Base-by-base conservation (phyloP, 345 rosid species). In the Aegle marmelos region DNA sequence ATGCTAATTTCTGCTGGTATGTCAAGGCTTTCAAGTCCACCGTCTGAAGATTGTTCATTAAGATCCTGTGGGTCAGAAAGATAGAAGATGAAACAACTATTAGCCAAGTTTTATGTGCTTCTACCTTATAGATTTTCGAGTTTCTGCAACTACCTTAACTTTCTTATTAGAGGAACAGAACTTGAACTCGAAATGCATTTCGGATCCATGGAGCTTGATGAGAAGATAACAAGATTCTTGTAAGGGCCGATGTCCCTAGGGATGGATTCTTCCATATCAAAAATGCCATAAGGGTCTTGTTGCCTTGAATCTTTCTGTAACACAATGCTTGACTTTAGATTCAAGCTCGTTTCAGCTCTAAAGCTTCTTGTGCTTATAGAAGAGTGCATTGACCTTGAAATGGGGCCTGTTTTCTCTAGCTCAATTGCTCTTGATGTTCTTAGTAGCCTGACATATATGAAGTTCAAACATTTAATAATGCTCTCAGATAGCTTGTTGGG, bases 221-320 rank as follows among this genome's bases (percentile, higher is more conserved):
- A 88, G 87, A 95, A 90, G 54, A 93, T 88, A 33, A 95, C 96
- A 81, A 95, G 83, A 84, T 93, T 95, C 85, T 93, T 93, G 83
- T 93, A 93, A 68, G 93, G 96, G 64, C 98, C 98, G 75, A 95
- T 87, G 68, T 93, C 98, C 73, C 99, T 90, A 3, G 94, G 93
- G 70, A 95, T 87, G 50, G 96, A 90, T 72, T 90, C 91, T 78
- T 95, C 98, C 69, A 79, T 76, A 27, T 92, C 76, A 53, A 95
- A 95, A 78, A 95, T 86, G 1, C 95, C 94, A 64, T 92, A 92
- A 0, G 99, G 99, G 75, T 95, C 96, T 68, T 90, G 97, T 73
- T 95, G 99, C 79, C 97, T 90, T 5, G 92, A 91, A 81, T 90
- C 97, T 73, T 83, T 91, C 56, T 65, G 89, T 19, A 83, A 75